Percentiles rank a stretch among this genome's conserved stretches.
Evolutionary conservation across 331 rosid genomes (phyloP).

Genomic region (Quercus phellos): DNA sequence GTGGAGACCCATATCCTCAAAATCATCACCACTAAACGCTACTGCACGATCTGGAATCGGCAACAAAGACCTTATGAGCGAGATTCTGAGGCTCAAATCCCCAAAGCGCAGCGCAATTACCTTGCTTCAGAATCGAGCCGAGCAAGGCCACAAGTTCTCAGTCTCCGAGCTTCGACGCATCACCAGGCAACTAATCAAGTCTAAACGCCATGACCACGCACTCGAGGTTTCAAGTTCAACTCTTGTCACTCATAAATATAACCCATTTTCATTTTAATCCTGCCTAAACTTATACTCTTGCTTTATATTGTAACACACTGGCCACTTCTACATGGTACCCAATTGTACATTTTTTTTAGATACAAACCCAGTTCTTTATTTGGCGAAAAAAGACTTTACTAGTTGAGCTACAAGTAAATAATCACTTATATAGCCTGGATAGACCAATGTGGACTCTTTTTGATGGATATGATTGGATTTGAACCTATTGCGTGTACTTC

Average conservation of each 20-base stretch:
- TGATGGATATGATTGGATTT: no score
- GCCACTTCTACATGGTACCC: no score
- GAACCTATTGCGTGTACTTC: no score
- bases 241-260: neutral
- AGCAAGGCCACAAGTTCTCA: conserved; percentile 39
- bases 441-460: no score
- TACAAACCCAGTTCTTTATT: no score
- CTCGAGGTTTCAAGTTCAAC: conserved; percentile 43
- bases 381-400: no score
- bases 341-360: no score
- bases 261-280: neutral
- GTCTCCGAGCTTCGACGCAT: conserved; percentile 44
- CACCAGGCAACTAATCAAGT: conserved; percentile 35
- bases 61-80: conserved; percentile 26
- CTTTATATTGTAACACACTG: no score
- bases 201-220: conserved; percentile 52
- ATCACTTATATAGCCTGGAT: no score
- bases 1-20: conserved; percentile 20
- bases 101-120: conserved; percentile 20
- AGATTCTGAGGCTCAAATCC: conserved; percentile 27
- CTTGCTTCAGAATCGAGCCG: conserved; percentile 41
- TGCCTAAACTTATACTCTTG: neutral
- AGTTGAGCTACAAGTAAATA: no score
- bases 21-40: conserved; percentile 4
- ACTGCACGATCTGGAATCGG: neutral